phyloP scores from a whole-genome alignment of 2,329 filamentous ascomycete species.

The Penicillium sp. region DNA sequence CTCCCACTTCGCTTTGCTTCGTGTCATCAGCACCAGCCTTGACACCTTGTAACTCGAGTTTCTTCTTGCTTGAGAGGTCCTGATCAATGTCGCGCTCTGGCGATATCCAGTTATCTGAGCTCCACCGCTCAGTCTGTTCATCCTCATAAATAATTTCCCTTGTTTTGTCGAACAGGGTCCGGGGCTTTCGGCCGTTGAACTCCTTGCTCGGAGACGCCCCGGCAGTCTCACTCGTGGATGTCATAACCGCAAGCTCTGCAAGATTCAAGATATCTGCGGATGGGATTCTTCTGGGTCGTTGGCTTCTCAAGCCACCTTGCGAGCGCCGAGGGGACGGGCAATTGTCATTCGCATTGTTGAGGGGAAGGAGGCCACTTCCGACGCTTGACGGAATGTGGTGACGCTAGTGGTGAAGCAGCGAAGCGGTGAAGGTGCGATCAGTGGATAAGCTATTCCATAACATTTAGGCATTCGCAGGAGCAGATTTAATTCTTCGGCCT shows the following conservation, averaged over 20 bases:
- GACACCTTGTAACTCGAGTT: no score
- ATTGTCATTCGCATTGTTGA: conserved; percentile 3
- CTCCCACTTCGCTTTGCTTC: no score
- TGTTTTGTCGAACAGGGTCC: no score
- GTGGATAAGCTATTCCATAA: background rate
- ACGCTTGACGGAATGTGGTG: background rate
- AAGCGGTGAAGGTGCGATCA: background rate
- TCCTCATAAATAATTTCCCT: no score
- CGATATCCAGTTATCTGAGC: no score
- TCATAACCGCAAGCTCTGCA: conserved; percentile 3
- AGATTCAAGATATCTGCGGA: background rate
- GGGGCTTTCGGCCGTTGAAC: background rate
- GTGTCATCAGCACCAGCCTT: no score
- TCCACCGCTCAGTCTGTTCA: no score
- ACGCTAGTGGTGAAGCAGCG: conserved; percentile 1
- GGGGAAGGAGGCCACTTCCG: background rate
- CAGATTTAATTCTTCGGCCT: no score
- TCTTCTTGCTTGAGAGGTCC: no score
- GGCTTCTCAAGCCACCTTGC: background rate
- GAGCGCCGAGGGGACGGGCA: background rate
- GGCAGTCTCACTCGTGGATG: background rate
- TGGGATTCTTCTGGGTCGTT: background rate
- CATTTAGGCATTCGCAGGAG: background rate
- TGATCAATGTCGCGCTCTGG: no score
- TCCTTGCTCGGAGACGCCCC: conserved; percentile 1